A percentile compares a stretch with the other conserved stretches of the same genome.
These are phyloP conservation scores for Zanthoxylum bungeanum DNA, from an alignment of 345 rosid species.

Conservation along the genomic window DNA sequence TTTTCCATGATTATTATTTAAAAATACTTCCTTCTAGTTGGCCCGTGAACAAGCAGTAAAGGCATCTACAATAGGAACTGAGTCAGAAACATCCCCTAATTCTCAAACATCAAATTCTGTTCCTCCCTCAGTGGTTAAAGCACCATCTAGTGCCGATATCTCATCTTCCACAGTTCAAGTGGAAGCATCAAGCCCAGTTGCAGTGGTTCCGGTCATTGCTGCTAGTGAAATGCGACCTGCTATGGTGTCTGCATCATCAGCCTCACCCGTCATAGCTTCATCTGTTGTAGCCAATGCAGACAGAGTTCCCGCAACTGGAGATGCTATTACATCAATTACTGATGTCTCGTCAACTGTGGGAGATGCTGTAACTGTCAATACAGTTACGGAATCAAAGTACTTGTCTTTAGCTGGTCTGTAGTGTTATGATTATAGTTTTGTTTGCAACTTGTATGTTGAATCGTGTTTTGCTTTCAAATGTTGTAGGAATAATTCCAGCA, in stretches of 20 bases:
- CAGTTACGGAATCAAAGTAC: conserved; percentile 46
- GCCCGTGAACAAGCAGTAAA: conserved; percentile 90
- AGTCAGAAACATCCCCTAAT: conserved; percentile 22
- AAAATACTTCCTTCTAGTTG: conserved; percentile 50
- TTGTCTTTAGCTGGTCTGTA: conserved; percentile 16
- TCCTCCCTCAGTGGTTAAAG: conserved; percentile 28
- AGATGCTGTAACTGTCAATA: conserved; percentile 34
- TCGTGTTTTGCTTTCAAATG: conserved; percentile 8
- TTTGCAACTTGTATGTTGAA: conserved; percentile 18
- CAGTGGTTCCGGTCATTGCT: conserved; percentile 42
- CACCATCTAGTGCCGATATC: conserved; percentile 35
- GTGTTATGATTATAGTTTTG: conserved; percentile 11
- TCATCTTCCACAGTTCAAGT: conserved; percentile 33
- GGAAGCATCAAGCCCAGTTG: conserved; percentile 53
- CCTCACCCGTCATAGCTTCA: conserved; percentile 36
- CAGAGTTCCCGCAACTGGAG: conserved; percentile 33
- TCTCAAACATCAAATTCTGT: conserved; percentile 28
- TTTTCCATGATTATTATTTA: conserved; percentile 22
- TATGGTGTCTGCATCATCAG: conserved; percentile 38
- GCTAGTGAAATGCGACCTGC: conserved; percentile 31
- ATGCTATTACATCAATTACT: conserved; percentile 23
- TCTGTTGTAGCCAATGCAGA: conserved; percentile 30
- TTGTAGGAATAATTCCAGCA: conserved; percentile 34
- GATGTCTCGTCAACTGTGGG: conserved; percentile 39
- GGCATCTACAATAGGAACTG: conserved; percentile 44